Percentiles rank a stretch among this genome's conserved stretches.
These are phyloP conservation scores for Diaporthe sp. DNA, from an alignment of 2,329 filamentous ascomycete genomes.

Conservation along the genomic window DNA sequence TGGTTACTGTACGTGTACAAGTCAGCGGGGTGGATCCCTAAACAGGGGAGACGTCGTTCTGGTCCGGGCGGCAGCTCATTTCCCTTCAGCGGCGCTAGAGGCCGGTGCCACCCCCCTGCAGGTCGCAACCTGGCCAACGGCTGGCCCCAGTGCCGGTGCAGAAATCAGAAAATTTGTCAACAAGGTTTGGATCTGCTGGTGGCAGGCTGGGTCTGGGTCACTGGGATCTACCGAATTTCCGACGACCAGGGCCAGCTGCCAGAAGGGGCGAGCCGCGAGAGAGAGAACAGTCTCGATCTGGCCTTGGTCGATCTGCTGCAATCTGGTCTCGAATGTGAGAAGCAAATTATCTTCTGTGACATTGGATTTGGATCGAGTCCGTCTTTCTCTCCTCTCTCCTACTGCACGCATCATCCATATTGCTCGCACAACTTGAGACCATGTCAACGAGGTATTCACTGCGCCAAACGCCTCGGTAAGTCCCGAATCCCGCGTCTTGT, in stretches of 20 bases:
- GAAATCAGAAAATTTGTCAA: conserved; percentile 31
- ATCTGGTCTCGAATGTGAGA: conserved; percentile 10
- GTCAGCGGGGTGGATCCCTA: not conserved
- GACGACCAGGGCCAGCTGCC: conserved; percentile 21
- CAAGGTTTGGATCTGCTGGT: conserved; percentile 21
- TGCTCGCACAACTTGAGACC: conserved; percentile 4
- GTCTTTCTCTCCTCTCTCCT: not conserved
- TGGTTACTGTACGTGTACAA: not conserved
- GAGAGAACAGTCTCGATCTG: not conserved
- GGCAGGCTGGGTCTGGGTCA: not conserved
- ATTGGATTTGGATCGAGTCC: not conserved
- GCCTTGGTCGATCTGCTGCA: not conserved
- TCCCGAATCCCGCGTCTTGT: conserved; percentile 10
- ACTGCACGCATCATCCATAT: conserved; percentile 28
- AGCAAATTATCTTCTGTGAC: not conserved
- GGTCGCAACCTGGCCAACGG: conserved; percentile 27
- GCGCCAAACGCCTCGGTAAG: conserved; percentile 41
- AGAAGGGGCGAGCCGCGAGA: conserved; percentile 19
- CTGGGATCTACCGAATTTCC: conserved; percentile 25
- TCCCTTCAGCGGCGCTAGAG: conserved; percentile 15
- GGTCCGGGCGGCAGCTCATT: conserved; percentile 11
- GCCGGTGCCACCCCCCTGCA: conserved; percentile 6
- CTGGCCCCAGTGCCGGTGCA: conserved; percentile 5
- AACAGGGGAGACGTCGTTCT: not conserved
- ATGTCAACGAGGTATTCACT: conserved; percentile 41